Evolutionary conservation across 805 yeast species (phyloP), one percentile per base, ranked within the genome.

Genomic region (Wickerhamomyces mucosus): DNA sequence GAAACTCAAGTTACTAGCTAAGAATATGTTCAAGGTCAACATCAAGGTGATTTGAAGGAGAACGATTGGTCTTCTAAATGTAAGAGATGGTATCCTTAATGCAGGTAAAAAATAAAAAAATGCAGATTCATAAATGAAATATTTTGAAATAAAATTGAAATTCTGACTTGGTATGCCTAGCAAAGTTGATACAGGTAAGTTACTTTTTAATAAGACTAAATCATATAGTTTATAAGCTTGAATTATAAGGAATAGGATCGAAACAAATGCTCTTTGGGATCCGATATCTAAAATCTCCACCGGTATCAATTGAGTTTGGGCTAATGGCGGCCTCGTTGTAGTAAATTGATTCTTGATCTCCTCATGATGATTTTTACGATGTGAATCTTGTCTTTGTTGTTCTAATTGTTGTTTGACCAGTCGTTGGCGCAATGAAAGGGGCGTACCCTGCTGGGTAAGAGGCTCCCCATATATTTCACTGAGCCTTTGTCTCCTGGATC

Each of bases 151-250:
- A 49, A 81, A 83, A 14, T 67, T 63, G 56, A 72, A 61, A 48
- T 71, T 64, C 38, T 75, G 65, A 46, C 62, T 55, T 31, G 65
- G 48, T 47, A 66, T 58, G 5, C 56, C 55, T 1, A 59, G 34
- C 1, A 58, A 36, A 11, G 60, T 50, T 1, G 59, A 40, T 31
- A 43, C 48, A 12, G 51, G 54, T 22, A 41, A 35, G 13, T 63
- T 68, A 17, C 70, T 63, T 43, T 76, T 75, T 35, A 82, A 56
- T 15, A 74, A 51, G 21, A 77, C 56, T 26, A 82, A 55, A 50
- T 84, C 94, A 43, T 80, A 82, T 1, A 83, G 35, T 50, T 92
- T 89, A 72, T 81, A 81, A n/a, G 83, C 72, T 54, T 88, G 96
- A n/a, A 89, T 64, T 21, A 81, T 62, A 3, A 70, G 60, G 49